These are phyloP conservation scores for Vitis labrusca DNA, from an alignment of 164 flowering plant genomes.

Conservation along the genomic window DNA sequence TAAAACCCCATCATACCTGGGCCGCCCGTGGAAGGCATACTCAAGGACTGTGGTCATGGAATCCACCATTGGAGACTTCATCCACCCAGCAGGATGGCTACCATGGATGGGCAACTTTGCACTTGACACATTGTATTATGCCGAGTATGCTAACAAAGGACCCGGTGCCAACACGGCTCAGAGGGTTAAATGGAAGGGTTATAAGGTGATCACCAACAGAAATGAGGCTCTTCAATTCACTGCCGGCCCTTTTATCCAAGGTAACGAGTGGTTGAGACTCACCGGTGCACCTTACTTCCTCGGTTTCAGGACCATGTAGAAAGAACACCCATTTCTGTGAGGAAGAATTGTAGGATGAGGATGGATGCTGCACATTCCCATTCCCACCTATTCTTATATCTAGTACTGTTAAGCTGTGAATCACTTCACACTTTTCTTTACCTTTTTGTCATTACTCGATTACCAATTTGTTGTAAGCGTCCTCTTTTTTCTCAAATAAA, in stretches of 20 bases:
- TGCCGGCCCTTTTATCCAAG: conserved; percentile 28
- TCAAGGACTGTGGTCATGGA: conserved; percentile 11
- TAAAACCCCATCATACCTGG: conserved; percentile 9
- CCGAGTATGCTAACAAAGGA: conserved; percentile 37
- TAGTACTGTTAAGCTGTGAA: no score
- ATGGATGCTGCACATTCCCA: no score
- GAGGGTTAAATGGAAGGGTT: conserved; percentile 37
- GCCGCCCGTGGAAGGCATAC: conserved; percentile 19
- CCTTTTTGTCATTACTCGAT: no score
- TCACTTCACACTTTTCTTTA: no score
- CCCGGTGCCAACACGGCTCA: conserved; percentile 26
- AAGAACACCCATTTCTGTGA: no score
- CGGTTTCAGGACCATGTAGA: conserved; percentile 11
- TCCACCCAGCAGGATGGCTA: conserved; percentile 12
- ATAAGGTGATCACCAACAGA: conserved; percentile 24
- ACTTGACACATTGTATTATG: conserved; percentile 24
- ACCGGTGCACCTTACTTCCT: conserved; percentile 26
- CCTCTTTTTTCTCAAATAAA: no score
- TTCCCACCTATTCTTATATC: no score
- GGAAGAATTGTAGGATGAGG: no score
- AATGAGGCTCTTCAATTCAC: conserved; percentile 33
- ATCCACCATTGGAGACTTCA: conserved; percentile 9
- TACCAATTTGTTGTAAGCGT: no score
- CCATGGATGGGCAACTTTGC: neutral
- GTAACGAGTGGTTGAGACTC: conserved; percentile 19